Evolutionary conservation across 2,329 filamentous ascomycete species (phyloP).

Genomic region (Aspergillus thermomutatus): DNA sequence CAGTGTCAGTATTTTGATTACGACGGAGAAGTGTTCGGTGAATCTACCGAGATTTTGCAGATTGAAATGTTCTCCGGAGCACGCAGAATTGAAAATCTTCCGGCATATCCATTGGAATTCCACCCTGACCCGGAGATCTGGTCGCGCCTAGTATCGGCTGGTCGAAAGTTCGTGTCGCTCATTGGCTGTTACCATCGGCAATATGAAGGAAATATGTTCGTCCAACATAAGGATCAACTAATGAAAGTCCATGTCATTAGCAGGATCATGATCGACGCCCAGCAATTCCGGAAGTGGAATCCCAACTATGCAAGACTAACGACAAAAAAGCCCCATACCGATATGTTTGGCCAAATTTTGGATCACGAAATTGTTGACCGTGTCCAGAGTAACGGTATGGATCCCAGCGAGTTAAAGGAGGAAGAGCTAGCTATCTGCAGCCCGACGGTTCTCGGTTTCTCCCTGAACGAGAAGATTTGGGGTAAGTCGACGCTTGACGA

Average conservation of each 20-base stretch:
- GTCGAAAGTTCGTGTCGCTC: neutral
- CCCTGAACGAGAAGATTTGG: neutral
- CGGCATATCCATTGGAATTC: slow-evolving; percentile 26
- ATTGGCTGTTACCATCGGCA: neutral
- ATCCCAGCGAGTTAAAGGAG: neutral
- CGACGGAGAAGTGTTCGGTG: slow-evolving; percentile 22
- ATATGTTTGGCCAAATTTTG: neutral
- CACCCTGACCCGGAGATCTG: slow-evolving; percentile 13
- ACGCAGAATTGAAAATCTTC: slow-evolving; percentile 19
- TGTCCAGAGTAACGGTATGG: neutral
- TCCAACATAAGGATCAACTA: neutral
- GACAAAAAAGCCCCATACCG: neutral
- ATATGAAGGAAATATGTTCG: neutral
- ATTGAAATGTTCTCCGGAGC: slow-evolving; percentile 17
- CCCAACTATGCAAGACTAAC: neutral
- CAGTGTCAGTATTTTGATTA: slow-evolving; percentile 21
- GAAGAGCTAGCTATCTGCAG: neutral
- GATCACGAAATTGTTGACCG: neutral
- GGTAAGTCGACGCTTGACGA: neutral
- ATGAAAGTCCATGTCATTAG: neutral
- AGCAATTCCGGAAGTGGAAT: neutral
- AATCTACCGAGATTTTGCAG: slow-evolving; percentile 13
- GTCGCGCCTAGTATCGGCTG: neutral
- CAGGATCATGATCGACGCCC: neutral
- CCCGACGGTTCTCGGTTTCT: neutral